Evolutionary conservation across 768 basidiomycete genomes (phyloP).

Genomic region (Suillus clintonianus): DNA sequence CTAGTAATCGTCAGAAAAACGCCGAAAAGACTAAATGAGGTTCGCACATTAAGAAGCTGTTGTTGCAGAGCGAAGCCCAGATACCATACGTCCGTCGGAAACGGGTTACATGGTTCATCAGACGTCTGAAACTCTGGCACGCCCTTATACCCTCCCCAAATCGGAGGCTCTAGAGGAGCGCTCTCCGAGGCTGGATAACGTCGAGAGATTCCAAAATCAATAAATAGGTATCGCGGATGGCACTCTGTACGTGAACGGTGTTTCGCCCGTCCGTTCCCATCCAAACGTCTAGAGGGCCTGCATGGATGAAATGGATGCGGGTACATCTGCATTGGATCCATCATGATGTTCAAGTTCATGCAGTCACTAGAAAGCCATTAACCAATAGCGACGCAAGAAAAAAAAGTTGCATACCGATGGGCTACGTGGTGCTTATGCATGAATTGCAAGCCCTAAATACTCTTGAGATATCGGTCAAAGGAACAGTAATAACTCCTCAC

Average conservation of each 20-base stretch:
- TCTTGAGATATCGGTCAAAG: background rate
- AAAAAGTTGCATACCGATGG: background rate
- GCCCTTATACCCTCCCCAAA: slow-evolving; percentile 23
- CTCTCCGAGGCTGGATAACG: slow-evolving; percentile 13
- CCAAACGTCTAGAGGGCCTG: background rate
- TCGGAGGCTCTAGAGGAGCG: slow-evolving; percentile 14
- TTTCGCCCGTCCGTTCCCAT: slow-evolving; percentile 7
- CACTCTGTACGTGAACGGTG: slow-evolving; percentile 23
- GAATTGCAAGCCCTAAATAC: slow-evolving; percentile 14
- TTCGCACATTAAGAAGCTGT: background rate
- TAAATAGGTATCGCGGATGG: slow-evolving; percentile 28
- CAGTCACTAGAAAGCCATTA: slow-evolving; percentile 31
- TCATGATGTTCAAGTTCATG: slow-evolving; percentile 22
- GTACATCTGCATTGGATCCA: slow-evolving; percentile 18
- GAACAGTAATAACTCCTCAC: slow-evolving; percentile 1
- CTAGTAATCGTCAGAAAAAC: background rate
- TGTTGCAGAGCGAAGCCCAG: background rate
- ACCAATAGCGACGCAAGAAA: background rate
- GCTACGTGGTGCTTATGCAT: slow-evolving; percentile 14
- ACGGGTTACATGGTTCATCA: slow-evolving; percentile 18
- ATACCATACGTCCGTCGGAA: slow-evolving; percentile 21
- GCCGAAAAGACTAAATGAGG: background rate
- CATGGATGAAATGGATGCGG: slow-evolving; percentile 15
- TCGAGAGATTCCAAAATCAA: slow-evolving; percentile 31
- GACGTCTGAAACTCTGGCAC: slow-evolving; percentile 23